These are phyloP conservation scores for Epichloe uncinata DNA, from an alignment of 2,329 filamentous ascomycete species.

Conservation along the genomic window DNA sequence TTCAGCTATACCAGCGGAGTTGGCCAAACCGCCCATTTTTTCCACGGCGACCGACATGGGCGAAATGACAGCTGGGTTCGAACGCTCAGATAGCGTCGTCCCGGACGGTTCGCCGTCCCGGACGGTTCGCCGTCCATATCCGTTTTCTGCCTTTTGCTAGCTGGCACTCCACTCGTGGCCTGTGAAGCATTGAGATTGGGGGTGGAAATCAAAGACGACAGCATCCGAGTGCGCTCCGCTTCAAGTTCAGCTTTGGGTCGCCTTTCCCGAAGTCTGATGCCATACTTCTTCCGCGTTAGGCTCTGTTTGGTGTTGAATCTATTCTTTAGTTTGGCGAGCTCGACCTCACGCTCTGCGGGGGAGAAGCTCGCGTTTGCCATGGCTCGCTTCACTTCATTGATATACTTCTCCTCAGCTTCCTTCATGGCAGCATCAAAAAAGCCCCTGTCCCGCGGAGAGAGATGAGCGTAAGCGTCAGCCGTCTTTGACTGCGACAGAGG, in stretches of 20 bases:
- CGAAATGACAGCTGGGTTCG: neutral
- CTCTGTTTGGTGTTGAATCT: slow-evolving; percentile 43
- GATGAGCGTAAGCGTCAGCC: slow-evolving; percentile 30
- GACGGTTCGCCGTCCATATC: slow-evolving; percentile 5
- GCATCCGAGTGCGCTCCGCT: slow-evolving; percentile 26
- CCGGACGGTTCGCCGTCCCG: too few species aligned
- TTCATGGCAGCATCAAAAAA: slow-evolving; percentile 18
- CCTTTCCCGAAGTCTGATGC: slow-evolving; percentile 38
- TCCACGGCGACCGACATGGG: slow-evolving; percentile 16
- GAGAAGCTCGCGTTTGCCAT: slow-evolving; percentile 15
- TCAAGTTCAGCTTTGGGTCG: slow-evolving; percentile 34
- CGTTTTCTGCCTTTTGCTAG: slow-evolving; percentile 14
- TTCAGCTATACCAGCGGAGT: slow-evolving; percentile 23
- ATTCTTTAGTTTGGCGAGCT: slow-evolving; percentile 33
- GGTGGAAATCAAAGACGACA: slow-evolving; percentile 3
- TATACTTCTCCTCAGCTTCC: slow-evolving; percentile 22
- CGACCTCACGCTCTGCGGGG: slow-evolving; percentile 21
- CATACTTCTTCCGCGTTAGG: slow-evolving; percentile 42
- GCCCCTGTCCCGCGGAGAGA: slow-evolving; percentile 18
- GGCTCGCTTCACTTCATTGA: slow-evolving; percentile 28
- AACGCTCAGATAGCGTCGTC: neutral
- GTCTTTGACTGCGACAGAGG: neutral
- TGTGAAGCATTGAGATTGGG: neutral
- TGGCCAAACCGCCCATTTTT: slow-evolving; percentile 23
- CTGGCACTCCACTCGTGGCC: neutral